Evolutionary conservation across 2,329 filamentous ascomycete species (phyloP).

Genomic region (Apiospora marii): DNA sequence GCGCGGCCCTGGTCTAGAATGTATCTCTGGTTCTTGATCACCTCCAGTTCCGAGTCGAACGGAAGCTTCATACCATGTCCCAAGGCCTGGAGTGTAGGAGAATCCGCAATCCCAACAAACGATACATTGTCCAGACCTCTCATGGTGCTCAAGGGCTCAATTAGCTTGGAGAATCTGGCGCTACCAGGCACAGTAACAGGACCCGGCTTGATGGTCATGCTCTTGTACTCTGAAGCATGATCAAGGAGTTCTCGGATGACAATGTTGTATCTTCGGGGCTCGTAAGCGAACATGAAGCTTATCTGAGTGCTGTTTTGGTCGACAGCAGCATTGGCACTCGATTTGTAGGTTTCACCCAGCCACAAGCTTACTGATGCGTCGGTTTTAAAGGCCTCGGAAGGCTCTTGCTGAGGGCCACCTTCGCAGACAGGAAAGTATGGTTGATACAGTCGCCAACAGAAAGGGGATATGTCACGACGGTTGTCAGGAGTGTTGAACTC

Average conservation of each 20-base stretch:
- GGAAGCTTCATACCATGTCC: neutral
- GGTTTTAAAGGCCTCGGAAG: neutral
- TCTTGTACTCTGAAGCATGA: neutral
- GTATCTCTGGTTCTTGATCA: neutral
- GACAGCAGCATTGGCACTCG: neutral
- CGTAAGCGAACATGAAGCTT: neutral
- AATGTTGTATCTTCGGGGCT: neutral
- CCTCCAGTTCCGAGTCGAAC: neutral
- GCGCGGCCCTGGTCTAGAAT: neutral
- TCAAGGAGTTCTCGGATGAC: neutral
- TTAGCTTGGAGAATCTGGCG: neutral
- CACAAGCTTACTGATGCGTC: neutral
- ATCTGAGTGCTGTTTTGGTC: neutral
- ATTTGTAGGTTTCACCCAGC: neutral
- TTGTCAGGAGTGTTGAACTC: no score
- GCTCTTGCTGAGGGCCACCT: neutral
- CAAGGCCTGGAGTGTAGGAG: neutral
- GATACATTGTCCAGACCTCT: neutral
- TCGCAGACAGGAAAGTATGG: neutral
- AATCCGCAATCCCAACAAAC: neutral
- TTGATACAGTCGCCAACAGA: neutral
- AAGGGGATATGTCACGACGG: no score
- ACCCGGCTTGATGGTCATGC: neutral
- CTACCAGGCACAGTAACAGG: neutral
- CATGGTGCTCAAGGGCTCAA: neutral